Base-by-base conservation (phyloP, 73 alveolate species). In the Tetrahymena elliotti region DNA sequence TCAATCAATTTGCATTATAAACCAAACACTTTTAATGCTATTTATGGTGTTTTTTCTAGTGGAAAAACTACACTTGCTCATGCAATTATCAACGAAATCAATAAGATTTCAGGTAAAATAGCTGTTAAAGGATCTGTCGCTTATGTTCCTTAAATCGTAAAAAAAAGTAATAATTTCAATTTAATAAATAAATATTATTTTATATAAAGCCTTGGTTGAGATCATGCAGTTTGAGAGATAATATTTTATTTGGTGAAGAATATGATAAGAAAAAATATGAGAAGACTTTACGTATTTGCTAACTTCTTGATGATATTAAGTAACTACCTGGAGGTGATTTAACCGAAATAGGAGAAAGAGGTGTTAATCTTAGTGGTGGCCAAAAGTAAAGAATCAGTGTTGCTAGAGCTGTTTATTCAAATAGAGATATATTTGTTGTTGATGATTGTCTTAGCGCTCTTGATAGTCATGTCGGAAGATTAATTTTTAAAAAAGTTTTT, bases 401-500 rank as follows among this genome's bases (percentile, higher is more conserved):
- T 6, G 99, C 99, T 11, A 96, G 99, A 95, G 99, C 99, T 4
- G 97, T 98, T 83, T 98, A 98, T 95, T 95, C 99, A 84, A 98
- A 98, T 84, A 94, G 97, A 53, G 98, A 98, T 93, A 98, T 98
- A 39, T 92, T 95, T 93, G 96, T 98, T 37, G 93, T 98, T 94
- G 99, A 98, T 94, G 99, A 98, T 95, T 99, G 99, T n/a, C 95
- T 98, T 84, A 96, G 99, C 35, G 99, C 99, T 22, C 97, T 98
- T 24, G 99, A 98, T 96, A 98, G 99, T 37, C 98, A 98, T 95
- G 99, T 98, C 20, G 98, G 98, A 35, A 96, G 97, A 96, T 96
- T 96, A 93, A 97, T 98, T 82, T 97, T 98, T 93, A 94, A 97
- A 84, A 96, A 98, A 53, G 96, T 97, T 36, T 95, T 98, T 93